These are phyloP conservation scores for Clitoria ternatea DNA, from an alignment of 306 rosid genomes.

Conservation along the genomic window DNA sequence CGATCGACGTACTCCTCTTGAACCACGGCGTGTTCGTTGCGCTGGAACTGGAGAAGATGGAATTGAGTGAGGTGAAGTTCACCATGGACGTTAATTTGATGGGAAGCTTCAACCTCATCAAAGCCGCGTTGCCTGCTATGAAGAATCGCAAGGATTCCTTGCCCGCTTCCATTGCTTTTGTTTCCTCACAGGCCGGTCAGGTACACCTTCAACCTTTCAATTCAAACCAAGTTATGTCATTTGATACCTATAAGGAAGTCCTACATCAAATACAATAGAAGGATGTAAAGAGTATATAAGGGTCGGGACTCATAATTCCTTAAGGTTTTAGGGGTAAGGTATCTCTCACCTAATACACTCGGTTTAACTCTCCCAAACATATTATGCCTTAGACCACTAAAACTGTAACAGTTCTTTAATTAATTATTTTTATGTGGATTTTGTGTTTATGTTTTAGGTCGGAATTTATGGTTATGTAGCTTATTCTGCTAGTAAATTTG, in stretches of 20 bases:
- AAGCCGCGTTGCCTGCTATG: conserved; percentile 77
- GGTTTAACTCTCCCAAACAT: too few species aligned
- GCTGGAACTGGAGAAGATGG: conserved; percentile 69
- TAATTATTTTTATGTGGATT: conserved; percentile 11
- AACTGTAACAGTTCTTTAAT: too few species aligned
- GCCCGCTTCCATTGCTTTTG: conserved; percentile 71
- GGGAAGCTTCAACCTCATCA: conserved; percentile 72
- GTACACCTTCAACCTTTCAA: conserved; percentile 21
- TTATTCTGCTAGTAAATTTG: conserved; percentile 88
- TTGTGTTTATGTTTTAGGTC: conserved; percentile 42
- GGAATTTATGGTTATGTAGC: conserved; percentile 91
- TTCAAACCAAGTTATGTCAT: too few species aligned
- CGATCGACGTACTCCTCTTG: conserved; percentile 65
- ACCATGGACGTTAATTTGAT: conserved; percentile 78
- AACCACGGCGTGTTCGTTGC: conserved; percentile 79
- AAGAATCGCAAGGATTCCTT: conserved; percentile 47
- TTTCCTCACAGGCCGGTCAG: conserved; percentile 97
- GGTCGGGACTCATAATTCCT: too few species aligned
- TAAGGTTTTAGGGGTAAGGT: too few species aligned
- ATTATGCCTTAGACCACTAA: too few species aligned
- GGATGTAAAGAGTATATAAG: too few species aligned
- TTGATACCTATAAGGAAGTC: too few species aligned
- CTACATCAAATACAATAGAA: too few species aligned
- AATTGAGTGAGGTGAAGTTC: conserved; percentile 68
- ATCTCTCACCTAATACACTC: too few species aligned